Percentiles rank a stretch among this genome's conserved stretches.
Evolutionary conservation across 306 rosid species (phyloP).

Genomic region (Medicago truncatula): MtrunA17r5.0-ANR NC_053042.1:41895501-41896000

Average conservation of each 20-base stretch:
- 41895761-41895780: slow-evolving; percentile 48
- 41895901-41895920: neutral
- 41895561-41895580: slow-evolving; percentile 68
- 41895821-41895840: too few relatives aligned
- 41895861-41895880: neutral
- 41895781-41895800: slow-evolving; percentile 5
- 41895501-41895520: slow-evolving; percentile 31
- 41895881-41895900: neutral
- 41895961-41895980: slow-evolving; percentile 3
- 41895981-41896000: neutral
- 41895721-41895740: slow-evolving; percentile 74
- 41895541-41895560: slow-evolving; percentile 38
- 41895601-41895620: slow-evolving; percentile 78
- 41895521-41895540: slow-evolving; percentile 38
- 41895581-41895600: slow-evolving; percentile 77
- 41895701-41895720: slow-evolving; percentile 78
- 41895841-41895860: neutral
- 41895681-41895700: slow-evolving; percentile 78
- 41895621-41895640: slow-evolving; percentile 84
- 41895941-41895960: slow-evolving; percentile 4
- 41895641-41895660: slow-evolving; percentile 87
- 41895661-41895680: slow-evolving; percentile 74
- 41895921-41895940: neutral
- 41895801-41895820: too few relatives aligned
- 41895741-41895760: slow-evolving; percentile 76